Percentiles rank a stretch among this genome's conserved stretches.
Evolutionary conservation across 169 alveolate genomes (phyloP).

Genomic region (Amoebophrya sp.): DNA sequence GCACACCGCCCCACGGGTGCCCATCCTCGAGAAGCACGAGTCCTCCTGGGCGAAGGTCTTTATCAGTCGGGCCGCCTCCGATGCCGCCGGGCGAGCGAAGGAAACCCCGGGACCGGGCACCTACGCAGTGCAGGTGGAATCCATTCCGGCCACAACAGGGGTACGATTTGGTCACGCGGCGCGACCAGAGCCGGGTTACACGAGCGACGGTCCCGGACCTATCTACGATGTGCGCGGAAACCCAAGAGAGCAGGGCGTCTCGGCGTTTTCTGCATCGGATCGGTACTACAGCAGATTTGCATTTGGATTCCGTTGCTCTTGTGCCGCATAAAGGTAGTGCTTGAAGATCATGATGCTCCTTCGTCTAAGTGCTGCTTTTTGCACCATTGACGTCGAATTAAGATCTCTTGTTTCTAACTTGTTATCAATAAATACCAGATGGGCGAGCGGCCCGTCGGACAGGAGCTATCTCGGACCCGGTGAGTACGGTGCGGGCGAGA

Average conservation of each 20-base stretch:
- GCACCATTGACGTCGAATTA: too few species aligned
- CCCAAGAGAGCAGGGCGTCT: too few species aligned
- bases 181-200: background rate
- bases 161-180: background rate
- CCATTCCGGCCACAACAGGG: background rate
- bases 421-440: background rate
- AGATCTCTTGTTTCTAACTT: background rate
- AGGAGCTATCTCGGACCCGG: background rate
- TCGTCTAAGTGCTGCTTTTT: too few species aligned
- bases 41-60: background rate
- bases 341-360: too few species aligned
- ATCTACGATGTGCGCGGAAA: background rate
- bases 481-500: background rate
- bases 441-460: background rate
- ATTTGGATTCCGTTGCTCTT: too few species aligned
- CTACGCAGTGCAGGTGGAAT: background rate
- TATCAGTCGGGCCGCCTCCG: background rate
- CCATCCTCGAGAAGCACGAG: background rate
- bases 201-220: background rate
- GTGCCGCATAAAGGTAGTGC: too few species aligned
- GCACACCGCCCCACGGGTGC: background rate
- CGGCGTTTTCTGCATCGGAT: too few species aligned
- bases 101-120: background rate
- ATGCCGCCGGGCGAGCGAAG: background rate
- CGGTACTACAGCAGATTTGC: too few species aligned